These are phyloP conservation scores for Amaranthus cruentus DNA, from an alignment of 148 eudicot species.

Conservation along the genomic window DNA sequence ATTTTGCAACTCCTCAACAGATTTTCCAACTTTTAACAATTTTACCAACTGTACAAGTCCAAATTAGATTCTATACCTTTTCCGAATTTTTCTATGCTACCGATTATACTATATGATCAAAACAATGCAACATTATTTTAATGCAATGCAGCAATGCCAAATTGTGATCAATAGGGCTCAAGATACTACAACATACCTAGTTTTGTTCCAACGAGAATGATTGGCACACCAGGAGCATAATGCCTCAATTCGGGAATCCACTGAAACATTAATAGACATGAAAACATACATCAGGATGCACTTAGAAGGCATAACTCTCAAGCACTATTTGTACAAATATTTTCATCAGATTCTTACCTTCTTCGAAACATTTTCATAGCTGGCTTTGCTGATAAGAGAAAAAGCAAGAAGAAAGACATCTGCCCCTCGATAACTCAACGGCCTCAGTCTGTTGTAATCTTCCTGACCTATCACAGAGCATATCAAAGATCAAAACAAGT, in stretches of 20 bases:
- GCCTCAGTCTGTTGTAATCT: constrained; percentile 45
- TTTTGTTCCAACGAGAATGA: constrained; percentile 85
- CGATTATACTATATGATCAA: background rate
- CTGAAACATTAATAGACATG: constrained; percentile 23
- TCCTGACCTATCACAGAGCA: constrained; percentile 30
- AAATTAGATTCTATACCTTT: background rate
- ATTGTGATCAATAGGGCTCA: background rate
- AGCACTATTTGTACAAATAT: too few species aligned
- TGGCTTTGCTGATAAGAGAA: constrained; percentile 43
- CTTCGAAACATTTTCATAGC: constrained; percentile 43
- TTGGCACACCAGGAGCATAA: constrained; percentile 86
- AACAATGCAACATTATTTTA: background rate
- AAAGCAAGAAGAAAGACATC: constrained; percentile 43
- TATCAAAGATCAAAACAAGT: constrained; percentile 1
- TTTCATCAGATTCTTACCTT: constrained; percentile 23
- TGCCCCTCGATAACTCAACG: constrained; percentile 42
- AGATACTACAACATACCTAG: constrained; percentile 44
- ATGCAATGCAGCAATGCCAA: too few species aligned
- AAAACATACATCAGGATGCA: constrained; percentile 5
- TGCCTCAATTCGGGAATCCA: constrained; percentile 79
- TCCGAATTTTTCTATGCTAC: background rate
- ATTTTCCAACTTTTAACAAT: background rate
- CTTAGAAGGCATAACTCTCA: background rate
- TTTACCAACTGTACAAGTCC: background rate
- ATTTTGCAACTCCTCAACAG: background rate